These are phyloP conservation scores for Fomitopsis schrenkii DNA, from an alignment of 1,284 basidiomycete genomes.

Conservation along the genomic window DNA sequence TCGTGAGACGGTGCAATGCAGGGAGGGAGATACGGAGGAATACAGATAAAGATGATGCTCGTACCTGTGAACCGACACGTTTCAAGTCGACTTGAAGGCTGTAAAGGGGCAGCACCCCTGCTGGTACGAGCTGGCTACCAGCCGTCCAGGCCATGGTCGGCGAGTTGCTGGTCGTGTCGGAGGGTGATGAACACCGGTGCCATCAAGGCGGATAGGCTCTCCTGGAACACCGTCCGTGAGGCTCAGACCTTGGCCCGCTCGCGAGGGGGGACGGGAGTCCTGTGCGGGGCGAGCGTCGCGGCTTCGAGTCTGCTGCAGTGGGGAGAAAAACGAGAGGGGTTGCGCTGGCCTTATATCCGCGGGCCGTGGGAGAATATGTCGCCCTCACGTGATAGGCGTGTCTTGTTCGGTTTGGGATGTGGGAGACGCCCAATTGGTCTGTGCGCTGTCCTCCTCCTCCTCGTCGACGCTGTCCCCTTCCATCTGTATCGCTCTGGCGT, in stretches of 20 bases:
- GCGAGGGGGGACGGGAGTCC: constrained; percentile 29
- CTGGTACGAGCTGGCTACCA: background rate
- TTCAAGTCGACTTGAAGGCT: constrained; percentile 14
- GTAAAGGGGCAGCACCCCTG: background rate
- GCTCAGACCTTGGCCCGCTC: constrained; percentile 63
- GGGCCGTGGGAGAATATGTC: background rate
- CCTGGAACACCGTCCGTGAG: constrained; percentile 37
- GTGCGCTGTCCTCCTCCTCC: background rate
- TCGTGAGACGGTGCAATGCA: constrained; percentile 26
- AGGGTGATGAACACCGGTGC: constrained; percentile 38
- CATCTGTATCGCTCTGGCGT: background rate
- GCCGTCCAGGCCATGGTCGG: background rate
- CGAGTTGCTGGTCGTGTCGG: constrained; percentile 43
- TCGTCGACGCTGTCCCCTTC: background rate
- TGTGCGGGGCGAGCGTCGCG: constrained; percentile 45
- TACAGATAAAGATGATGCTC: constrained; percentile 11
- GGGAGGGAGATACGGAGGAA: constrained; percentile 2
- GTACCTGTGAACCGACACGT: constrained; percentile 23
- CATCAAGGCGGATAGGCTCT: constrained; percentile 37
- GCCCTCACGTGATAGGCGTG: constrained; percentile 1
- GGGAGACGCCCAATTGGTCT: background rate
- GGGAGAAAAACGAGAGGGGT: background rate
- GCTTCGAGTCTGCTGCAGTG: constrained; percentile 38
- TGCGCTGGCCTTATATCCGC: background rate
- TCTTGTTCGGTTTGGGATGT: background rate